These are phyloP conservation scores for Malassezia caprae DNA, from an alignment of 1,284 basidiomycete species.

Conservation along the genomic window DNA sequence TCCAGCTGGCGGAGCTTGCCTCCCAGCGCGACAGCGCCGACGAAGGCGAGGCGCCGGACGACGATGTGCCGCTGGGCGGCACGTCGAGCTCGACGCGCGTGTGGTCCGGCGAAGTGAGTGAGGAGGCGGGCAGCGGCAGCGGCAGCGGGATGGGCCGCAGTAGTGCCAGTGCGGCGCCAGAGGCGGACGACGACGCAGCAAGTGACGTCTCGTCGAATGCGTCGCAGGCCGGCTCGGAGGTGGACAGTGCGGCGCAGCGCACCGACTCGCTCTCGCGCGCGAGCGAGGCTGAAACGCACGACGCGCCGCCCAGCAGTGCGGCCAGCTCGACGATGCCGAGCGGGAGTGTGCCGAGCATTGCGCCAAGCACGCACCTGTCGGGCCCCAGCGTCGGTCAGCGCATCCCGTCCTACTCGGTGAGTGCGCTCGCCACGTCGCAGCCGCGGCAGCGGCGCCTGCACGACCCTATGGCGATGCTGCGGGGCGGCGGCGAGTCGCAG, in stretches of 20 bases:
- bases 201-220: slow-evolving; percentile 25
- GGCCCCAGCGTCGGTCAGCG: not conserved
- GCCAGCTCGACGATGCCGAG: not conserved
- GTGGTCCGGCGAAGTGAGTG: not conserved
- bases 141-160: not conserved
- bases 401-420: slow-evolving; percentile 14
- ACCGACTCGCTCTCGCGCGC: not conserved
- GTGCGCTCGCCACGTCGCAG: slow-evolving; percentile 4
- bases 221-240: slow-evolving; percentile 42
- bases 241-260: slow-evolving; percentile 21
- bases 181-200: not conserved
- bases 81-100: slow-evolving; percentile 15
- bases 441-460: slow-evolving; percentile 10
- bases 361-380: not conserved
- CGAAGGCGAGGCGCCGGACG: slow-evolving; percentile 22
- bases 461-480: slow-evolving; percentile 21
- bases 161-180: not conserved
- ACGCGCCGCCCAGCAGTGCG: not conserved
- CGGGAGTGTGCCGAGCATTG: not conserved
- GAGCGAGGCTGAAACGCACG: slow-evolving; percentile 3
- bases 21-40: slow-evolving; percentile 18
- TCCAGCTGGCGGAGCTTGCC: slow-evolving; percentile 50
- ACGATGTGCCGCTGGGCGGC: slow-evolving; percentile 20
- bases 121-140: not conserved
- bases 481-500: slow-evolving; percentile 39